Percentiles rank a stretch among this genome's conserved stretches.
Conservation (phyloP, 768 basidiomycete species). For the Boletellus emodensis region DNA sequence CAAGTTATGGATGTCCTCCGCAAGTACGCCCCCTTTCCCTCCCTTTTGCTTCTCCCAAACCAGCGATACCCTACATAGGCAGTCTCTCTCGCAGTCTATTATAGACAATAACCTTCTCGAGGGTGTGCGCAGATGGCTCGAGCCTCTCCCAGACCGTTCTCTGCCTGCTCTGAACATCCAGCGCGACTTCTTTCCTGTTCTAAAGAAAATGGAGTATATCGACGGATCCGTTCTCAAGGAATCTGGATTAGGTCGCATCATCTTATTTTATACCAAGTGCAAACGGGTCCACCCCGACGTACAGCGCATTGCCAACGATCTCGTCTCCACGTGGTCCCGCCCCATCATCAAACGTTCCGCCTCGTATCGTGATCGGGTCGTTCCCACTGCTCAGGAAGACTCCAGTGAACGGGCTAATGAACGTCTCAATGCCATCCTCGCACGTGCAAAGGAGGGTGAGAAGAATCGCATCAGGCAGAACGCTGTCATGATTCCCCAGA, state of each 20-base stretch:
- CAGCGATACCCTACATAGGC: constrained; percentile 41
- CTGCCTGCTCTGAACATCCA: constrained; percentile 96
- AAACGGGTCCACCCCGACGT: constrained; percentile 84
- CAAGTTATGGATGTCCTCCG: constrained; percentile 90
- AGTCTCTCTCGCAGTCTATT: constrained; percentile 84
- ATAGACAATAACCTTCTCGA: constrained; percentile 93
- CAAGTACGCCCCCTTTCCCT: constrained; percentile 54
- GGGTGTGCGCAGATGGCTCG: constrained; percentile 86
- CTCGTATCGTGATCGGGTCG: constrained; percentile 69
- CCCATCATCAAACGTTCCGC: constrained; percentile 90
- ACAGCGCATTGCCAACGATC: constrained; percentile 73
- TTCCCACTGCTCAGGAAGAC: constrained; percentile 52
- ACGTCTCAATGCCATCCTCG: constrained; percentile 65
- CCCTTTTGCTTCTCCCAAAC: background rate
- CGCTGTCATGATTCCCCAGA: constrained; percentile 78
- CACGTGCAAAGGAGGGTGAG: constrained; percentile 62
- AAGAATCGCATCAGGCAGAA: constrained; percentile 70
- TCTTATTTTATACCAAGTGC: constrained; percentile 95
- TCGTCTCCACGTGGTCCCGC: constrained; percentile 83
- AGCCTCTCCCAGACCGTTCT: constrained; percentile 89
- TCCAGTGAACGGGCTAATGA: constrained; percentile 41
- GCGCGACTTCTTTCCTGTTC: constrained; percentile 78
- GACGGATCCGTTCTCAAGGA: constrained; percentile 89
- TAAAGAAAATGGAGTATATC: constrained; percentile 89
- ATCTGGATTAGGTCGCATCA: constrained; percentile 80